A percentile compares a stretch with the other conserved stretches of the same genome.
Evolutionary conservation across 257 asterid species (phyloP).

Genomic region (Voacanga thouarsii): DNA sequence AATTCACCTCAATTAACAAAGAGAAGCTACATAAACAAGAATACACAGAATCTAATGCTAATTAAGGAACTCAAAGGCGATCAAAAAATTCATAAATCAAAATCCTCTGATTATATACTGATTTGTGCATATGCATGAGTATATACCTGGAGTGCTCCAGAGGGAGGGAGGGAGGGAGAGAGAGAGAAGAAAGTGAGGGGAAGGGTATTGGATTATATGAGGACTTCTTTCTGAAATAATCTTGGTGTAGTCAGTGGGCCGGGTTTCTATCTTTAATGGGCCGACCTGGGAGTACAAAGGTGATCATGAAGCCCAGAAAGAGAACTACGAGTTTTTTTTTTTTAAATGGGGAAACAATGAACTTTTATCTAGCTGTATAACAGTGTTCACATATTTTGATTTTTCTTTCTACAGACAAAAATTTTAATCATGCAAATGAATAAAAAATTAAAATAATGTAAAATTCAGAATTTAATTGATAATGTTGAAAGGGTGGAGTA

Average conservation of each 20-base stretch:
- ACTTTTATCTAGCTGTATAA: too few relatives aligned
- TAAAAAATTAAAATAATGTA: too few relatives aligned
- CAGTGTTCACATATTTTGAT: too few relatives aligned
- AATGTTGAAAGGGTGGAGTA: too few relatives aligned
- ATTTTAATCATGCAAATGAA: too few relatives aligned
- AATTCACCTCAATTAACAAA: conserved; percentile 3
- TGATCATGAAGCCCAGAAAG: background rate
- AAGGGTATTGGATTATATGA: conserved; percentile 19
- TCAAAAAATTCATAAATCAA: background rate
- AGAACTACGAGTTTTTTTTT: background rate
- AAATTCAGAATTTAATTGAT: too few relatives aligned
- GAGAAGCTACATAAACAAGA: background rate
- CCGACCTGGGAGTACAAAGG: background rate
- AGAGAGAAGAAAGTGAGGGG: conserved; percentile 8
- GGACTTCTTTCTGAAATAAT: conserved; percentile 2
- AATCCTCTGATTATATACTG: background rate
- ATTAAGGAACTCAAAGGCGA: background rate
- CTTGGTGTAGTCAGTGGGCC: conserved; percentile 18
- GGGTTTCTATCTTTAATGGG: background rate
- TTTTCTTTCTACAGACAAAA: too few relatives aligned
- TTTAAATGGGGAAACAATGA: too few relatives aligned
- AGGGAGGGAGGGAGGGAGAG: conserved; percentile 4
- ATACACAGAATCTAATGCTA: background rate
- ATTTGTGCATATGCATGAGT: background rate
- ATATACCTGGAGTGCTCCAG: conserved; percentile 11